Evolutionary conservation across 106 monocot genomes (phyloP).

Genomic region (Platanthera guangdongensis): DNA sequence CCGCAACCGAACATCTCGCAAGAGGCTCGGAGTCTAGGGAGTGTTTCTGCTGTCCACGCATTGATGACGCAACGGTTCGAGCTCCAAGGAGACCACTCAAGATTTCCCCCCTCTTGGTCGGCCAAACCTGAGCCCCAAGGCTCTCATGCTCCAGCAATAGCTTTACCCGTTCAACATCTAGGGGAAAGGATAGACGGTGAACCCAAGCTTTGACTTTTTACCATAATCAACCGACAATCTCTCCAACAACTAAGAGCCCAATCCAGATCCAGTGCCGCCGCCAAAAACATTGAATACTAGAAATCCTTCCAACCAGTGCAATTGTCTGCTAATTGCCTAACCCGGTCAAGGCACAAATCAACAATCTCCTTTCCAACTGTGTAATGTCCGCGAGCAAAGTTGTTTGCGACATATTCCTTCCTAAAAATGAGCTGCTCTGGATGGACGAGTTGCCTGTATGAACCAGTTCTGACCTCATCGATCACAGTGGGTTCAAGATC

Average conservation of each 20-base stretch:
- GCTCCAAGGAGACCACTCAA: too few species aligned
- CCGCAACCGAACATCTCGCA: too few species aligned
- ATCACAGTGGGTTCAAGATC: slow-evolving; percentile 72
- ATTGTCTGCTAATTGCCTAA: slow-evolving; percentile 20
- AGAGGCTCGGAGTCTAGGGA: too few species aligned
- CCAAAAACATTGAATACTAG: slow-evolving; percentile 19
- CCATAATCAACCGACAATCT: slow-evolving; percentile 6
- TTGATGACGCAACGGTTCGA: too few species aligned
- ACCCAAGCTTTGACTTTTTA: slow-evolving; percentile 11
- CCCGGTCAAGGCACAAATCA: slow-evolving; percentile 18
- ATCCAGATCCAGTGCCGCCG: slow-evolving; percentile 18
- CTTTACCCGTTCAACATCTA: too few species aligned
- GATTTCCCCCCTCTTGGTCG: too few species aligned
- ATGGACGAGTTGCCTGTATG: slow-evolving; percentile 60
- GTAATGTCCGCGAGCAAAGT: slow-evolving; percentile 75
- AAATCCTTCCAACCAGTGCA: slow-evolving; percentile 19
- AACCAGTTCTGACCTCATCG: slow-evolving; percentile 54
- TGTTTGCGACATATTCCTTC: slow-evolving; percentile 63
- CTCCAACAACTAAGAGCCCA: slow-evolving; percentile 17
- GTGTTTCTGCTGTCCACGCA: too few species aligned
- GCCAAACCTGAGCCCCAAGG: too few species aligned
- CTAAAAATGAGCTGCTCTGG: slow-evolving; percentile 58
- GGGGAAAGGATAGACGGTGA: slow-evolving; percentile 22
- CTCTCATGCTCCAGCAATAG: too few species aligned
- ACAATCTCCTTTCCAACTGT: slow-evolving; percentile 34